Base-by-base conservation (phyloP, 352 stramenopile species). In the Peronosclerospora sorghi region DNA sequence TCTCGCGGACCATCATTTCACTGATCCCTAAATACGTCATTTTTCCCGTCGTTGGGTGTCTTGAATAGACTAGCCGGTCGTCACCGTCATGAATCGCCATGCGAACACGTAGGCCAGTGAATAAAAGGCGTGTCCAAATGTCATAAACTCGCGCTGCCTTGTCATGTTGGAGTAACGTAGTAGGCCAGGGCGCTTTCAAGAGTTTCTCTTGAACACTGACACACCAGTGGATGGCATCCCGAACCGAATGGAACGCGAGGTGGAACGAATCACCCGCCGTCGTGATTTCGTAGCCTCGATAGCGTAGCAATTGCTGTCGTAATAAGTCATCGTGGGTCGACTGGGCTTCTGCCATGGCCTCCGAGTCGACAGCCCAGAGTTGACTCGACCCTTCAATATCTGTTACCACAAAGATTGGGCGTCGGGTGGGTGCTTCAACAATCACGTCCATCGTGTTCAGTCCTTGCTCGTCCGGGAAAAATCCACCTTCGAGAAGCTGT, bases 61-160 rank as follows among this genome's bases (percentile, higher is more conserved):
- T 76, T n/a, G 61, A 64, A 26, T 58, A 76, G 24, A 88, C 66
- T 28, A 86, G 59, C 18, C 66, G 59, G 2, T 76, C 62, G 39
- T 83, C 73, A 8, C 66, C 73, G 37, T 82, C 59, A 58, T 90
- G 77, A 52, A 90, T 79, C 13, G 66, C 73, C 73, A 90, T 87
- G 14, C 77, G 74, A 6, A 90, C 75, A 7, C 77, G 70, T 12
- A 90, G 59, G 0, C 77, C 77, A 32, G 68, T 69, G 39, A 90
- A 90, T 2, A 87, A 20, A 13, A 79, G 18, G 17, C 56, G 56
- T 3, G 72, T 69, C 72, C 72, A 85, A 9, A 65, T 59, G 38
- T 83, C 63, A 44, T 71, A 68, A 27, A 78, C 34, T 30, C 66
- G 56, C n/a, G 49, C 46, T 14, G 63, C 59, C 7, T 63, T 68